Percentiles rank a stretch among this genome's conserved stretches.
phyloP scores from a whole-genome alignment of 805 yeast genomes.

The Cyberlindnera samutprakarnensis region DNA sequence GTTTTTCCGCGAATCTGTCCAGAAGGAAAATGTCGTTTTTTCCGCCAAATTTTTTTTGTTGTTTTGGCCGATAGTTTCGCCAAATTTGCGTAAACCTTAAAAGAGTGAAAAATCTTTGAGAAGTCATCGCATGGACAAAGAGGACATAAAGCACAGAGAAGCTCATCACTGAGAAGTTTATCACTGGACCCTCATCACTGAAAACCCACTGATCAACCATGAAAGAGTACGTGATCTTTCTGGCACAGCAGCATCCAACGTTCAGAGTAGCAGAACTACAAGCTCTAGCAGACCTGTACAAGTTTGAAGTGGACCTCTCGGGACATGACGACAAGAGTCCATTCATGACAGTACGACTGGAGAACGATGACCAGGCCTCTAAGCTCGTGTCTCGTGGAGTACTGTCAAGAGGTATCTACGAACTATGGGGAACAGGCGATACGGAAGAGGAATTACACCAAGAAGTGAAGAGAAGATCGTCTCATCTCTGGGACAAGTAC shows the following conservation, averaged over 20 bases:
- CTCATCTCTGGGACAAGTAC: conserved; percentile 24
- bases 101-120: too few relatives aligned
- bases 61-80: too few relatives aligned
- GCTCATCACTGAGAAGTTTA: too few relatives aligned
- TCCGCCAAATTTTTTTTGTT: too few relatives aligned
- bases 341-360: conserved; percentile 60
- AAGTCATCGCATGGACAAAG: too few relatives aligned
- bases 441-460: conserved; percentile 51
- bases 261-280: conserved; percentile 81
- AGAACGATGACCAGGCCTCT: conserved; percentile 59
- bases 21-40: too few relatives aligned
- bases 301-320: conserved; percentile 50
- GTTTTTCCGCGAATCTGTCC: too few relatives aligned
- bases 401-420: conserved; percentile 69
- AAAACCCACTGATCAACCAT: conserved; percentile 16
- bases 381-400: conserved; percentile 61
- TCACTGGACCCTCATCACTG: too few relatives aligned
- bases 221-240: conserved; percentile 64
- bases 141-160: too few relatives aligned
- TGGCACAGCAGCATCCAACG: conserved; percentile 77
- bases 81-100: too few relatives aligned
- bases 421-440: conserved; percentile 71
- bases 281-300: conserved; percentile 65
- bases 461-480: conserved; percentile 25
- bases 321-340: conserved; percentile 56